Conservation (phyloP, 805 yeast genomes). For the Metschnikowia borealis region DNA sequence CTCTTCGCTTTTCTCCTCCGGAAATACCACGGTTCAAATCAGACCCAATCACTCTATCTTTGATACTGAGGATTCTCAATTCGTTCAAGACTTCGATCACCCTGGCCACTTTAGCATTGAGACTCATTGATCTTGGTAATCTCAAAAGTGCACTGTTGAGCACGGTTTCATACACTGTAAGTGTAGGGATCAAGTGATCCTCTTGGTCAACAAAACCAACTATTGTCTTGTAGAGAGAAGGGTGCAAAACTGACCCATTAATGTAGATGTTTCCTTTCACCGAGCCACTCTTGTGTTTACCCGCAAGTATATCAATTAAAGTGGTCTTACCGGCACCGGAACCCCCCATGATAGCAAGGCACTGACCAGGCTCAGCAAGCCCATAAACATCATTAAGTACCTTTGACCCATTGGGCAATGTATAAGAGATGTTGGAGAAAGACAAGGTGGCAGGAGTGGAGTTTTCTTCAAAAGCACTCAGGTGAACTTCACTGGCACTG, state of each 20-base stretch:
- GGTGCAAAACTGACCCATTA: conserved; percentile 58
- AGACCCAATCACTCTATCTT: conserved; percentile 83
- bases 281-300: conserved; percentile 74
- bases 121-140: conserved; percentile 77
- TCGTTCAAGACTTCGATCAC: conserved; percentile 84
- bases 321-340: conserved; percentile 99
- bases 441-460: conserved; percentile 69
- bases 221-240: conserved; percentile 53
- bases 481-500: conserved; percentile 23
- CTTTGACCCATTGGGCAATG: conserved; percentile 39
- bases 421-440: conserved; percentile 69
- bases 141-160: conserved; percentile 85
- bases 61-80: conserved; percentile 75
- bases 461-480: conserved; percentile 43
- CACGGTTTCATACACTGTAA: conserved; percentile 95
- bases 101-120: conserved; percentile 65
- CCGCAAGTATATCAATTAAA: conserved; percentile 83
- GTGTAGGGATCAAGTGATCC: conserved; percentile 82
- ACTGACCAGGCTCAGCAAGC: conserved; percentile 77
- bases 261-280: conserved; percentile 65
- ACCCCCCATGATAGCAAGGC: conserved; percentile 96
- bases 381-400: conserved; percentile 71
- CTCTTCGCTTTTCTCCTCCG: conserved; percentile 90
- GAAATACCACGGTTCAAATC: conserved; percentile 89
- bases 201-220: conserved; percentile 97